Conservation (phyloP, 352 stramenopile species). For the Phytopythium delawarense region DNA sequence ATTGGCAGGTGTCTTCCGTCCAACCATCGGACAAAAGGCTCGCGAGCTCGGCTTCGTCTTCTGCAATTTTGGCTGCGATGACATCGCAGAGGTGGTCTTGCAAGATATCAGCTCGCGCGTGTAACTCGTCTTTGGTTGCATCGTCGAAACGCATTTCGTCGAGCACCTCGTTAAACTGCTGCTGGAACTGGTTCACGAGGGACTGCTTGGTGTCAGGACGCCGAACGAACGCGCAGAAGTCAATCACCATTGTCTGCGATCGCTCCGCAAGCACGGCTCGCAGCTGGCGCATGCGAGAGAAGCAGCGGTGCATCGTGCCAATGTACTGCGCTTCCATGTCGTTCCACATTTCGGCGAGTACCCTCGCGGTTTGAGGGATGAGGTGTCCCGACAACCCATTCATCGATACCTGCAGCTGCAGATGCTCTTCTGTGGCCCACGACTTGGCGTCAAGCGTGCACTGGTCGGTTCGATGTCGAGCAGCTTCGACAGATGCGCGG, state of each 20-base stretch:
- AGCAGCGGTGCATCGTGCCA: constrained; percentile 37
- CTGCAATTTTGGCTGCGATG: constrained; percentile 31
- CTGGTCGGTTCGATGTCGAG: constrained; percentile 29
- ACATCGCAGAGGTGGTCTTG: constrained; percentile 55
- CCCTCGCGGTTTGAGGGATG: constrained; percentile 20
- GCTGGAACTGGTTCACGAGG: constrained; percentile 63
- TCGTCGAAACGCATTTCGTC: constrained; percentile 85
- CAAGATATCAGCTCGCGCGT: constrained; percentile 66
- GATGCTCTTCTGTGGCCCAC: constrained; percentile 22
- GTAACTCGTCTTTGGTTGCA: constrained; percentile 73
- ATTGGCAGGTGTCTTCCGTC: constrained; percentile 48
- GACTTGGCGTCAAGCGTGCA: constrained; percentile 13
- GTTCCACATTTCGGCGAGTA: constrained; percentile 47
- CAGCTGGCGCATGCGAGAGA: constrained; percentile 32
- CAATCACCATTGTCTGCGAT: constrained; percentile 24
- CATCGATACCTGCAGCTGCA: not conserved
- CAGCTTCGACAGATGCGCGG: constrained; percentile 29
- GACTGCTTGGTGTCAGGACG: constrained; percentile 66
- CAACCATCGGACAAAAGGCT: constrained; percentile 44
- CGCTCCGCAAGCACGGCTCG: constrained; percentile 24
- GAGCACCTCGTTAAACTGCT: constrained; percentile 70
- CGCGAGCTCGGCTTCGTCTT: constrained; percentile 47
- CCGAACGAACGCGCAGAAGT: constrained; percentile 55
- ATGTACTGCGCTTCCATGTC: constrained; percentile 56
- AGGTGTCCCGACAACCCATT: constrained; percentile 30